Evolutionary conservation across 805 yeast genomes (phyloP).

Genomic region (Pichia heedii): DNA sequence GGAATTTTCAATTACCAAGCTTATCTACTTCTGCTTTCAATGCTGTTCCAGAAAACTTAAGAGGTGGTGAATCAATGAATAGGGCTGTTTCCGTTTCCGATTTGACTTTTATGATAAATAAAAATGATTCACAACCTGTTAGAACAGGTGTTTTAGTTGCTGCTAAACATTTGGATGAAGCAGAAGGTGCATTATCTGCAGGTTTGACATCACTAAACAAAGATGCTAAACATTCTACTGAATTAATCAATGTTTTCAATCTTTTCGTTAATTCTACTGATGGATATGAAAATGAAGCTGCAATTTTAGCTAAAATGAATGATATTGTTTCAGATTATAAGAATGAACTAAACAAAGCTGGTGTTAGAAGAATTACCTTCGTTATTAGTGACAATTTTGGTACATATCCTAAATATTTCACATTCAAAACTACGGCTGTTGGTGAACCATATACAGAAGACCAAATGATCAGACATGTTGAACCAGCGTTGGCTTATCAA

Average conservation of each 20-base stretch:
- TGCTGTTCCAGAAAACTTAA: slow-evolving; percentile 37
- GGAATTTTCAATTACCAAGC: slow-evolving; percentile 83
- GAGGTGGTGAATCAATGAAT: slow-evolving; percentile 40
- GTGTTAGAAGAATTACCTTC: slow-evolving; percentile 88
- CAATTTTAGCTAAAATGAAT: slow-evolving; percentile 51
- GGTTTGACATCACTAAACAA: slow-evolving; percentile 67
- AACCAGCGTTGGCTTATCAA: slow-evolving; percentile 97
- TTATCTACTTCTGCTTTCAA: slow-evolving; percentile 64
- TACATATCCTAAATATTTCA: slow-evolving; percentile 87
- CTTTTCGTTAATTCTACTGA: slow-evolving; percentile 67
- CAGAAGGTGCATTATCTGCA: slow-evolving; percentile 69
- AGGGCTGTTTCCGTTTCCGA: slow-evolving; percentile 92
- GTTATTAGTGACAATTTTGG: slow-evolving; percentile 80
- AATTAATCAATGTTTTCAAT: slow-evolving; percentile 72
- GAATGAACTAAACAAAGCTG: slow-evolving; percentile 60
- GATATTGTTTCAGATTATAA: slow-evolving; percentile 59
- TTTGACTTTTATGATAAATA: slow-evolving; percentile 72
- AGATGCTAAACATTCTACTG: slow-evolving; percentile 24
- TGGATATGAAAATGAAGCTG: slow-evolving; percentile 65
- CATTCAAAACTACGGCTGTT: slow-evolving; percentile 47
- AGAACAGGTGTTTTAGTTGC: slow-evolving; percentile 84
- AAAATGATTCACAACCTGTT: slow-evolving; percentile 54
- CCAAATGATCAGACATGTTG: slow-evolving; percentile 91
- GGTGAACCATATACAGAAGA: slow-evolving; percentile 83
- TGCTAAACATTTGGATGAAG: slow-evolving; percentile 76